Base-by-base conservation (phyloP, 768 basidiomycete genomes). In the Pholiota conissans region DNA sequence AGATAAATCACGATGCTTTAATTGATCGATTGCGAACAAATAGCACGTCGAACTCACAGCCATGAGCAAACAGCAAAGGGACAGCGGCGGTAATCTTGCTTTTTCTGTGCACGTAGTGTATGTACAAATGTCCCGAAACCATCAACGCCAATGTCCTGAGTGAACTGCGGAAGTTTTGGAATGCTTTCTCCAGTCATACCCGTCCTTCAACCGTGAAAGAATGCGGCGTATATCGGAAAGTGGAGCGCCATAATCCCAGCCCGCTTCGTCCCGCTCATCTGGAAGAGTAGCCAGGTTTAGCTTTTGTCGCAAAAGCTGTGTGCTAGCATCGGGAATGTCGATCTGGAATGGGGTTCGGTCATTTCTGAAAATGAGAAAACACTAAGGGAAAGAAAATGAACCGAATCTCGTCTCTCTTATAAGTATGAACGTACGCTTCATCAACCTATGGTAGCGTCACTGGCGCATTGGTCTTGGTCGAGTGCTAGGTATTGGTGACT, bases 101-200 rank as follows among this genome's bases (percentile, higher is more conserved):
- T 67, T 71, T 77, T 69, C 80, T 71, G 64, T 86, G 84, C 10
- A 85, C 75, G 58, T 85, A 86, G 61, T 87, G 84, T 9, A 86
- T 75, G 51, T 73, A n/a, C 73, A 14, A 79, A 62, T n/a, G 65
- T 58, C 0, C 77, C 83, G 52, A 78, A 79, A 1, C 72, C 75
- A 6, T 79, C 76, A 1, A 86, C 77, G 2, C 71, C 68, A 29
- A 86, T 75, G 49, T 82, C 80, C 18, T 76, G 68, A 0, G 80
- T 85, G 64, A 81, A 87, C 69, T 84, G 84, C 3, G 84, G 80
- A 1, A 87, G 57, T 30, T 77, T 73, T 6, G 67, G 66, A 61
- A 18, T 82, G 67, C 49, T 70, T 76, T 54, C 77, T 73, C 84
- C 85, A 87, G 69, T 86, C 76, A 58, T 78, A 85, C 0, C 76